Conservation (phyloP, 352 stramenopile species). For the Phytophthora capsici region DNA sequence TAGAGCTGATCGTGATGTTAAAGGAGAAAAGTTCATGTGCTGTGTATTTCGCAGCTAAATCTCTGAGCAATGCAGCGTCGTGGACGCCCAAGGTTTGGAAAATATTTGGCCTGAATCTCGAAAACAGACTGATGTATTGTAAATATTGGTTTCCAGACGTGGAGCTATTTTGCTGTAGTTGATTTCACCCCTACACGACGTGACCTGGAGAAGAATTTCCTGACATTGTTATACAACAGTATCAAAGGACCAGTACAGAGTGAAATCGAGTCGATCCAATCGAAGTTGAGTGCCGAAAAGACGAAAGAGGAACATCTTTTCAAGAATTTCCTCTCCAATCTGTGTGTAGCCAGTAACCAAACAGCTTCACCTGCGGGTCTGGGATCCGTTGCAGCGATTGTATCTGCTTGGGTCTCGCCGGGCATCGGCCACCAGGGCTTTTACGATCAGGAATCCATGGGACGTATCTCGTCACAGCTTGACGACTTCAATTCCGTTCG, state of each 20-base stretch:
- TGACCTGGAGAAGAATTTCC: constrained; percentile 50
- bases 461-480: constrained; percentile 38
- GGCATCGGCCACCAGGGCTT: constrained; percentile 20
- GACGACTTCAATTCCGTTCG: constrained; percentile 31
- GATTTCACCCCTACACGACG: constrained; percentile 46
- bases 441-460: constrained; percentile 38
- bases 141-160: constrained; percentile 41
- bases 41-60: constrained; percentile 51
- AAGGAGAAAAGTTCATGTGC: constrained; percentile 48
- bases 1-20: constrained; percentile 49
- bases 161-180: constrained; percentile 54
- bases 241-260: constrained; percentile 6
- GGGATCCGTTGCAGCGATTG: constrained; percentile 10
- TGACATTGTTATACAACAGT: constrained; percentile 36
- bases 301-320: constrained; percentile 25
- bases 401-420: constrained; percentile 33
- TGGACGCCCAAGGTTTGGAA: constrained; percentile 61
- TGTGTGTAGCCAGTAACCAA: constrained; percentile 31
- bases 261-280: constrained; percentile 21
- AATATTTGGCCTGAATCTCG: not conserved
- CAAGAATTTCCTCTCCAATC: constrained; percentile 19
- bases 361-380: constrained; percentile 13
- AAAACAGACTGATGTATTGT: not conserved
- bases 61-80: constrained; percentile 33
- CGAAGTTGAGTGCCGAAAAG: constrained; percentile 23